Evolutionary conservation across 2,329 filamentous ascomycete genomes (phyloP), one percentile per base, ranked within the genome.

Genomic region (Acrodontium crateriforme): DNA sequence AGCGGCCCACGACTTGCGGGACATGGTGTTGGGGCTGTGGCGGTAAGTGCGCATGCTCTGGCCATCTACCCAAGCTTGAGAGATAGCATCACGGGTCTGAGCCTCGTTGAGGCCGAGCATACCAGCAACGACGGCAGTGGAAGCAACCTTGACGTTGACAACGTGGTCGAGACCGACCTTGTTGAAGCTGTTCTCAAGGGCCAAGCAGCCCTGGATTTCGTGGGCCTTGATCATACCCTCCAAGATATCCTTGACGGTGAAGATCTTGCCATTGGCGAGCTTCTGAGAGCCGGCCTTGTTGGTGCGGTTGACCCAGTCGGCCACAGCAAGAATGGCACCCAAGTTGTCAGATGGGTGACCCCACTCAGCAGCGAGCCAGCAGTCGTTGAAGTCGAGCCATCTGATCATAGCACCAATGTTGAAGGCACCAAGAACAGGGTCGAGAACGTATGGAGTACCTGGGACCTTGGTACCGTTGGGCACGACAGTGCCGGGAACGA

Each of bases 321-420:
- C 83, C 28, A 94, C 85, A 25, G 87, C 83, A 38, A 98, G 73
- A 54, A 98, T 98, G 49, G 87, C 89, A 39, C 89, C 89, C 45
- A 98, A 60, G 67, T 98, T 98, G 67, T 98, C 89, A 4, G 85
- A 94, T 37, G 89, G 89, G 60, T 98, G 89, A 34, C 89, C 89
- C 89, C 89, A 98, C 65, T 98, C 89, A 31, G 89, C 89, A 24
- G 87, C 89, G 40, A 95, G 69, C 89, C 87, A 98, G 73, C 89
- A 95, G 71, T 98, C 89, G 59, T 98, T 98, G 72, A 95, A 98
- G 65, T 98, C 89, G 49, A 98, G 73, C 89, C 89, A 98, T 53
- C 89, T 73, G 63, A 98, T 93, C 78, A 93, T 92, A 49, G 89
- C 80, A 47, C 89, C 89, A 47, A 98, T 95, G 69, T 95, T 95